A percentile compares a stretch with the other conserved stretches of the same genome.
Conservation (phyloP, 2,329 filamentous ascomycete species). For the Acephala macrosclerotiorum region DNA sequence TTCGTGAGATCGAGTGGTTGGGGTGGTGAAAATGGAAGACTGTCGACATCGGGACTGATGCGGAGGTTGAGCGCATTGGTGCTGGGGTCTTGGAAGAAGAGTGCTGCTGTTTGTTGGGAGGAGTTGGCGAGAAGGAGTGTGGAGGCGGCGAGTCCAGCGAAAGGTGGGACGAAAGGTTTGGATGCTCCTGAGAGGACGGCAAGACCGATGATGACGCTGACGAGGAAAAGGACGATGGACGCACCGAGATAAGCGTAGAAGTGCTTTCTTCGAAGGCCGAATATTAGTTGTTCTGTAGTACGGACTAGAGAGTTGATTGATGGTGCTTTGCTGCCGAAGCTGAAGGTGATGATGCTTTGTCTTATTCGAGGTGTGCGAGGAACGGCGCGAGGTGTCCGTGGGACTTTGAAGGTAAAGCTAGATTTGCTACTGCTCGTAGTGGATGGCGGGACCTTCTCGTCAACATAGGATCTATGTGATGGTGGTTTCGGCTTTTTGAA, state of each 20-base stretch:
- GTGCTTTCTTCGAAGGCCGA: constrained; percentile 8
- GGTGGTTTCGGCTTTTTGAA: neutral
- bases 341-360: neutral
- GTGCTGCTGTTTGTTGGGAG: constrained; percentile 4
- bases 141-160: constrained; percentile 11
- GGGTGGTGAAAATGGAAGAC: constrained; percentile 6
- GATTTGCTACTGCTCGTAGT: constrained; percentile 9
- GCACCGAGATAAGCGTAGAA: constrained; percentile 7
- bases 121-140: constrained; percentile 7
- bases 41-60: constrained; percentile 9
- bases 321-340: constrained; percentile 3
- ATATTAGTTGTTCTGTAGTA: neutral
- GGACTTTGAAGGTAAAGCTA: constrained; percentile 1
- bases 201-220: constrained; percentile 6
- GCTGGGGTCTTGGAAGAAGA: constrained; percentile 15
- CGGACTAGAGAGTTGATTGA: neutral
- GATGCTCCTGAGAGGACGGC: neutral
- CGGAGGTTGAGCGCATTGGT: constrained; percentile 10
- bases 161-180: constrained; percentile 5
- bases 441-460: neutral
- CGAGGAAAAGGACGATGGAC: constrained; percentile 1
- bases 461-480: neutral
- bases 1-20: constrained; percentile 6
- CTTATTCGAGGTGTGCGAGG: neutral
- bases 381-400: neutral